phyloP scores from a whole-genome alignment of 495 filamentous ascomycete species.

The Aspergillus panamensis region DNA sequence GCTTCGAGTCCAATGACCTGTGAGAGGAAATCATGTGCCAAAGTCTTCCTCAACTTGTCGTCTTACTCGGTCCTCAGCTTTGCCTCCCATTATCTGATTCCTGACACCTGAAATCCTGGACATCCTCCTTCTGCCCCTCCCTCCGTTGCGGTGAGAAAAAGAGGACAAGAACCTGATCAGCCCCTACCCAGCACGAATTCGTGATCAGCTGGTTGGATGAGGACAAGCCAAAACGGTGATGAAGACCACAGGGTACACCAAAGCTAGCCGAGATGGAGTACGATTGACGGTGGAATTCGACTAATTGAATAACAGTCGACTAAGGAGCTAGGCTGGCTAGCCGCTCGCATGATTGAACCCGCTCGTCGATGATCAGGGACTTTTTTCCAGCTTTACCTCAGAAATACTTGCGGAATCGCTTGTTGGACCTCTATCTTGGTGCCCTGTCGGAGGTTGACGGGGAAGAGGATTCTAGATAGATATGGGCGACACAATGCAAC shows the following conservation, averaged over 20 bases:
- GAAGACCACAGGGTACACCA: neutral
- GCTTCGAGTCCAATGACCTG: slow-evolving; percentile 2
- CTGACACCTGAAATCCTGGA: neutral
- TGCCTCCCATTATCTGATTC: neutral
- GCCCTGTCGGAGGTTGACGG: neutral
- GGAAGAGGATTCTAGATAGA: neutral
- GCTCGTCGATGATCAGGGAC: neutral
- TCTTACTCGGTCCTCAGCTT: neutral
- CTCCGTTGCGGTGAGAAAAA: neutral
- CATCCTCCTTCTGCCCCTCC: neutral
- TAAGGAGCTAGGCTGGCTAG: neutral
- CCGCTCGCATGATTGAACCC: neutral
- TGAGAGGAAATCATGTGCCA: slow-evolving; percentile 17
- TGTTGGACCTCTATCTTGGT: neutral
- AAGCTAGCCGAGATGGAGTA: neutral
- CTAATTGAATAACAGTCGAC: neutral
- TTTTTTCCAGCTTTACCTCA: neutral
- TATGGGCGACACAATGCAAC: neutral
- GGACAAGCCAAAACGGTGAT: neutral
- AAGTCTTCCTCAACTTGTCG: neutral
- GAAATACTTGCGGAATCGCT: neutral
- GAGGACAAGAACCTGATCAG: neutral
- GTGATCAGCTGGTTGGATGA: slow-evolving; percentile 9
- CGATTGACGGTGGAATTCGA: neutral
- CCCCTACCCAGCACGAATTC: neutral